A percentile compares a stretch with the other conserved stretches of the same genome.
Conservation (phyloP, 306 rosid genomes). For the Quercus aquifolioides region DNA sequence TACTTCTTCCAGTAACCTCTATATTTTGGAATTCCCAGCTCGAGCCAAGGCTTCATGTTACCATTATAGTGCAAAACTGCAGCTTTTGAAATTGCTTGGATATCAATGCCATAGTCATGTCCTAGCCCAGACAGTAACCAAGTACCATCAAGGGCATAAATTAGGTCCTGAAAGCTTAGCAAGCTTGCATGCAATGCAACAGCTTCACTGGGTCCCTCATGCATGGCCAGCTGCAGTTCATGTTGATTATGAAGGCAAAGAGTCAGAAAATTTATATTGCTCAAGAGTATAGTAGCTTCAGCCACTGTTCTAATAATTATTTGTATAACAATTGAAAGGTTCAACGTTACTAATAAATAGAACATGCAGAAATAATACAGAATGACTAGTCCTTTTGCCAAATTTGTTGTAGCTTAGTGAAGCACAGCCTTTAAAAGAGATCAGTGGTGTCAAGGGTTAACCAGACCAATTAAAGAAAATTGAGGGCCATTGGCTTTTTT, state of each 20-base stretch:
- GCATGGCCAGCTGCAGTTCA: constrained; percentile 39
- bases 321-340: neutral
- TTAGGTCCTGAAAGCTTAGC: constrained; percentile 64
- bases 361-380: neutral
- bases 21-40: constrained; percentile 86
- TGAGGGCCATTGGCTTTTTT: neutral
- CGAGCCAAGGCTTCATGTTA: constrained; percentile 98
- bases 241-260: constrained; percentile 13
- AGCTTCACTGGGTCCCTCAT: constrained; percentile 34
- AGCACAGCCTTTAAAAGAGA: neutral
- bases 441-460: neutral
- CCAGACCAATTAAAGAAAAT: neutral
- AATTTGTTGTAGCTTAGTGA: neutral
- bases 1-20: constrained; percentile 75
- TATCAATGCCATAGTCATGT: constrained; percentile 57
- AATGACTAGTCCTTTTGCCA: neutral
- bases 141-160: constrained; percentile 54
- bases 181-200: constrained; percentile 72
- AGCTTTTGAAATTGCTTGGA: constrained; percentile 39
- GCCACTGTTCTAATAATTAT: neutral
- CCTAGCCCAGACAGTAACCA: constrained; percentile 86
- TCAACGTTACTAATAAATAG: neutral
- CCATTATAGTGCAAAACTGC: constrained; percentile 91
- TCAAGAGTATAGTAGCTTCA: constrained; percentile 3
- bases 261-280: constrained; percentile 25